A percentile compares a stretch with the other conserved stretches of the same genome.
These are phyloP conservation scores for Diplocarpon rosae DNA, from an alignment of 2,329 filamentous ascomycete species.

Conservation along the genomic window DNA sequence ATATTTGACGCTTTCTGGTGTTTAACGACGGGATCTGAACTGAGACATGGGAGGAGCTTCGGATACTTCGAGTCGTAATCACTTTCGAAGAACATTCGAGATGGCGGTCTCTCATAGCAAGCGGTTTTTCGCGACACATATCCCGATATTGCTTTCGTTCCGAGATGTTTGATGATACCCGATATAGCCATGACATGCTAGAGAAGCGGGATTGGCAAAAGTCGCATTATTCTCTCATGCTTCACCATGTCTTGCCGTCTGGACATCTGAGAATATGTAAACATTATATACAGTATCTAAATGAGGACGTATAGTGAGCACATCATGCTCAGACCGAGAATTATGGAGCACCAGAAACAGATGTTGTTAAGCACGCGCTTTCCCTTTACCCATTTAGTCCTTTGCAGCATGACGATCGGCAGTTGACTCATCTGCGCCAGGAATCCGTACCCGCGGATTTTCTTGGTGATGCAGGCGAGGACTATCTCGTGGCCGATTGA, in stretches of 20 bases:
- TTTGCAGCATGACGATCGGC: constrained; percentile 86
- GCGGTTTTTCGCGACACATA: too few species aligned
- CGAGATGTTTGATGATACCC: too few species aligned
- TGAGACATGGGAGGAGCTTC: too few species aligned
- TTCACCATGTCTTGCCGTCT: neutral
- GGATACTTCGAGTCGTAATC: too few species aligned
- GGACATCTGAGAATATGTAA: constrained; percentile 1
- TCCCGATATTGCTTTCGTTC: too few species aligned
- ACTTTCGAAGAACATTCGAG: too few species aligned
- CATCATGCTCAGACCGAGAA: constrained; percentile 63
- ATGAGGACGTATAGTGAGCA: constrained; percentile 21
- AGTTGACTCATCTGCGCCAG: constrained; percentile 93
- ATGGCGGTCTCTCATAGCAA: too few species aligned
- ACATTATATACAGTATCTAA: constrained; percentile 6
- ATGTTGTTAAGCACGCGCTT: constrained; percentile 76
- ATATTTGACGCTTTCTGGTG: too few species aligned
- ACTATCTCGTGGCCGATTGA: constrained; percentile 88
- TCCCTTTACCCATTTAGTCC: constrained; percentile 63
- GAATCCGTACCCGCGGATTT: constrained; percentile 88
- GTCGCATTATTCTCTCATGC: neutral
- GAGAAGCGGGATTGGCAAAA: too few species aligned
- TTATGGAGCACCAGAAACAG: constrained; percentile 88
- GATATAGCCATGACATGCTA: too few species aligned
- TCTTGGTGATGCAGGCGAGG: constrained; percentile 97
- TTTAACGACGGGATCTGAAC: too few species aligned